phyloP scores from a whole-genome alignment of 495 filamentous ascomycete species.

The Endocarpon pusillum region DNA sequence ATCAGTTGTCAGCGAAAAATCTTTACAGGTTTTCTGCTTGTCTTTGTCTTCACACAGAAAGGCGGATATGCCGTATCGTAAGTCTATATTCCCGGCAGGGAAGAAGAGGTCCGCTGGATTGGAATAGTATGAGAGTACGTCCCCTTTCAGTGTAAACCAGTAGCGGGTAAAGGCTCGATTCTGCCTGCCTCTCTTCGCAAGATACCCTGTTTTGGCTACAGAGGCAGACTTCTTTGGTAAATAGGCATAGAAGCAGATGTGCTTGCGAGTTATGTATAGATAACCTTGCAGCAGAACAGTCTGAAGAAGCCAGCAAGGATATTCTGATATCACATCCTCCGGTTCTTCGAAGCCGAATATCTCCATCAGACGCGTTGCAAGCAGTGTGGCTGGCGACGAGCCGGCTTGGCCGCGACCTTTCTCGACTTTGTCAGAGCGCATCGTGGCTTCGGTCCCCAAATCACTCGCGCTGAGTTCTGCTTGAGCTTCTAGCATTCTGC shows the following conservation, averaged over 20 bases:
- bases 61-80: constrained; percentile 82
- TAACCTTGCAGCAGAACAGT: constrained; percentile 87
- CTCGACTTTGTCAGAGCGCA: constrained; percentile 6
- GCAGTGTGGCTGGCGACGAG: constrained; percentile 11
- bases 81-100: constrained; percentile 77
- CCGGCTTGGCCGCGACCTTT: background rate
- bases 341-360: constrained; percentile 75
- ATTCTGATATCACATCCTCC: constrained; percentile 81
- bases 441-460: constrained; percentile 9
- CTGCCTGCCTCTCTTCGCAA: constrained; percentile 74
- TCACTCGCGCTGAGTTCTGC: constrained; percentile 36
- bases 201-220: constrained; percentile 71
- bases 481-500: constrained; percentile 68
- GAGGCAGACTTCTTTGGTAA: constrained; percentile 74
- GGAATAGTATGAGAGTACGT: constrained; percentile 85
- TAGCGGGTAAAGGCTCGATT: constrained; percentile 85
- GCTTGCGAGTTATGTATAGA: constrained; percentile 86
- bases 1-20: constrained; percentile 69
- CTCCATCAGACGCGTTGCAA: constrained; percentile 59
- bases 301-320: constrained; percentile 85
- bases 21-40: constrained; percentile 46
- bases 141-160: constrained; percentile 91
- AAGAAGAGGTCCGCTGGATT: constrained; percentile 81
- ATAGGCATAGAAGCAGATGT: constrained; percentile 96
- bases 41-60: constrained; percentile 49